Conservation (phyloP, 768 basidiomycete species). For the Leucocoprinus leucothites region DNA sequence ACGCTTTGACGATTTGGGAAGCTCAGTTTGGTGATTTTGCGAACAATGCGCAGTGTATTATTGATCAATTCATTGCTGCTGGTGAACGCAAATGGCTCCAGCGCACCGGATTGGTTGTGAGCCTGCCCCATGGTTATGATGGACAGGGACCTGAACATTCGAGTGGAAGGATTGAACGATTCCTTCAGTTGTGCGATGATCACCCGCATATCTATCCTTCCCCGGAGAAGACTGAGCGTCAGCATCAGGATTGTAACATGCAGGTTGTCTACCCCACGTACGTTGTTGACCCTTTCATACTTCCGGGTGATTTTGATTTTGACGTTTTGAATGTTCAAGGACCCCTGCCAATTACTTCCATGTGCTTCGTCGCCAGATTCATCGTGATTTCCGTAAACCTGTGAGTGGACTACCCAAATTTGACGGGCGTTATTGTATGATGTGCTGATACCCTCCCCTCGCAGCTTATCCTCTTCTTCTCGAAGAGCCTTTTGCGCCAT, state of each 20-base stretch:
- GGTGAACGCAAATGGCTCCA: slow-evolving; percentile 99
- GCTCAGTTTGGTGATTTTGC: slow-evolving; percentile 99
- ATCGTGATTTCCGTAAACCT: slow-evolving; percentile 98
- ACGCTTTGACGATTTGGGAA: slow-evolving; percentile 94
- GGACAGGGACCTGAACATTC: slow-evolving; percentile 99
- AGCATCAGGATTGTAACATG: slow-evolving; percentile 99
- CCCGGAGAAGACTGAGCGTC: slow-evolving; percentile 84
- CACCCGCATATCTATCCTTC: slow-evolving; percentile 91
- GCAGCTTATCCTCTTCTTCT: slow-evolving; percentile 93
- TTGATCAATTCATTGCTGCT: slow-evolving; percentile 97
- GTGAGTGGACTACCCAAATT: slow-evolving; percentile 34
- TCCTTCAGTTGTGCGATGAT: slow-evolving; percentile 97
- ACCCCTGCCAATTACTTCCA: slow-evolving; percentile 99
- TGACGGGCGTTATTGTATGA: not conserved
- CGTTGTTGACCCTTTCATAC: slow-evolving; percentile 25
- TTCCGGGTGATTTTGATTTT: not conserved
- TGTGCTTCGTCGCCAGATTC: slow-evolving; percentile 93
- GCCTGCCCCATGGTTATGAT: slow-evolving; percentile 93
- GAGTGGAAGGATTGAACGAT: slow-evolving; percentile 91
- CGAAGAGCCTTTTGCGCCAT: slow-evolving; percentile 93
- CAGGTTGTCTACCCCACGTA: slow-evolving; percentile 97
- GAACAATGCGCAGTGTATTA: slow-evolving; percentile 96
- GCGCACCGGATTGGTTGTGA: slow-evolving; percentile 86
- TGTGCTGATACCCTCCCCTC: not conserved
- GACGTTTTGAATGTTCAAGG: slow-evolving; percentile 32